Conservation (phyloP, 441 rosid genomes). For the Viola pubescens region DNA sequence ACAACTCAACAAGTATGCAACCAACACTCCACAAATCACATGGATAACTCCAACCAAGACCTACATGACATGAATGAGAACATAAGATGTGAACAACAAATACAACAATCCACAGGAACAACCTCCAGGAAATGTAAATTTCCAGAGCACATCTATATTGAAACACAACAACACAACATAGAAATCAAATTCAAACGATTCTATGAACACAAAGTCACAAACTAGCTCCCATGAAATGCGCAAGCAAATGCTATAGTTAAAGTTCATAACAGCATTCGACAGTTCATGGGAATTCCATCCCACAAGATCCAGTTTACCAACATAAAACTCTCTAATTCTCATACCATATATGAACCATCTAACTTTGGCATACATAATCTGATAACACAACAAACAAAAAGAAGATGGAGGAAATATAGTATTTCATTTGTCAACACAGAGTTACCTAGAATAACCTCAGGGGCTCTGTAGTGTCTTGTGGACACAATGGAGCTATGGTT, state of each 20-base stretch:
- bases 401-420: conserved; percentile 16
- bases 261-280: neutral
- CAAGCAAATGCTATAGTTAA: neutral
- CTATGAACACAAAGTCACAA: neutral
- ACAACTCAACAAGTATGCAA: conserved; percentile 68
- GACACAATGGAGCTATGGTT: conserved; percentile 74
- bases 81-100: neutral
- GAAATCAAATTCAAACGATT: neutral
- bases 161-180: neutral
- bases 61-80: conserved; percentile 29
- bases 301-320: too few species aligned
- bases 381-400: conserved; percentile 10
- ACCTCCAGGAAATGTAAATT: neutral
- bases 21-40: conserved; percentile 89
- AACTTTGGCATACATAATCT: conserved; percentile 3
- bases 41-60: conserved; percentile 84
- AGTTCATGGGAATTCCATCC: neutral
- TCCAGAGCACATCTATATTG: neutral
- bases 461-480: conserved; percentile 88
- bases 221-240: neutral
- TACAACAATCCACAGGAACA: neutral
- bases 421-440: conserved; percentile 17
- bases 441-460: conserved; percentile 80
- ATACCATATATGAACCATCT: conserved; percentile 1
- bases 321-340: too few species aligned